A percentile compares a stretch with the other conserved stretches of the same genome.
These are phyloP conservation scores for Nemania diffusa DNA, from an alignment of 2,329 filamentous ascomycete genomes.

Conservation along the genomic window DNA sequence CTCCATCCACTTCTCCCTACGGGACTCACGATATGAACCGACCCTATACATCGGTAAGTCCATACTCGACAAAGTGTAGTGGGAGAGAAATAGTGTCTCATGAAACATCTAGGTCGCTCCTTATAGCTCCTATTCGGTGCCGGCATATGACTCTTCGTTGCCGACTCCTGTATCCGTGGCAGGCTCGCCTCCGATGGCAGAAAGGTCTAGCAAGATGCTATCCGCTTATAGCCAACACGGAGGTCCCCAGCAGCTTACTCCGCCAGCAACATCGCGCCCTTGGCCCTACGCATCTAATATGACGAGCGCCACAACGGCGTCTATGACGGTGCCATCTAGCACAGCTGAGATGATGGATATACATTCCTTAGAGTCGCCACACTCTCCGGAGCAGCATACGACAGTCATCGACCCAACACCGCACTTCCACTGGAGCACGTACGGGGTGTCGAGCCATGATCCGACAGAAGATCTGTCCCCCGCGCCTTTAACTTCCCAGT, in stretches of 20 bases:
- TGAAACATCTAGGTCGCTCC: slow-evolving; percentile 35
- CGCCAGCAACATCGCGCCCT: slow-evolving; percentile 59
- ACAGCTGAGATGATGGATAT: slow-evolving; percentile 54
- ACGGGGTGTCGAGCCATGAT: slow-evolving; percentile 51
- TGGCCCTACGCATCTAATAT: slow-evolving; percentile 58
- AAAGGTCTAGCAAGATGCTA: slow-evolving; percentile 55
- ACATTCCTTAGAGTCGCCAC: slow-evolving; percentile 52
- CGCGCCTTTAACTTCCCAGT: slow-evolving; percentile 44
- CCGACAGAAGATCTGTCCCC: slow-evolving; percentile 45
- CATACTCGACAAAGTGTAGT: slow-evolving; percentile 8
- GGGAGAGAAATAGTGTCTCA: slow-evolving; percentile 21
- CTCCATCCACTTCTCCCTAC: slow-evolving; percentile 44
- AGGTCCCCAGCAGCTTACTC: slow-evolving; percentile 58
- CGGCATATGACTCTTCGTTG: slow-evolving; percentile 56
- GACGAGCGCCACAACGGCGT: slow-evolving; percentile 50
- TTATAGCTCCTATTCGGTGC: slow-evolving; percentile 52
- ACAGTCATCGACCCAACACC: slow-evolving; percentile 48
- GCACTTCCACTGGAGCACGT: slow-evolving; percentile 52
- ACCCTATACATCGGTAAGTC: slow-evolving; percentile 46
- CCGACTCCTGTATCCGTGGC: slow-evolving; percentile 63
- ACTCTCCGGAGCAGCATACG: slow-evolving; percentile 44
- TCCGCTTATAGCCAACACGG: slow-evolving; percentile 54
- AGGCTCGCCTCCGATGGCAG: slow-evolving; percentile 60
- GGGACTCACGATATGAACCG: slow-evolving; percentile 42
- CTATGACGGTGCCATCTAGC: slow-evolving; percentile 55